Base-by-base conservation (phyloP, 1,284 basidiomycete species). In the Lentinula novae-zelandiae region DNA sequence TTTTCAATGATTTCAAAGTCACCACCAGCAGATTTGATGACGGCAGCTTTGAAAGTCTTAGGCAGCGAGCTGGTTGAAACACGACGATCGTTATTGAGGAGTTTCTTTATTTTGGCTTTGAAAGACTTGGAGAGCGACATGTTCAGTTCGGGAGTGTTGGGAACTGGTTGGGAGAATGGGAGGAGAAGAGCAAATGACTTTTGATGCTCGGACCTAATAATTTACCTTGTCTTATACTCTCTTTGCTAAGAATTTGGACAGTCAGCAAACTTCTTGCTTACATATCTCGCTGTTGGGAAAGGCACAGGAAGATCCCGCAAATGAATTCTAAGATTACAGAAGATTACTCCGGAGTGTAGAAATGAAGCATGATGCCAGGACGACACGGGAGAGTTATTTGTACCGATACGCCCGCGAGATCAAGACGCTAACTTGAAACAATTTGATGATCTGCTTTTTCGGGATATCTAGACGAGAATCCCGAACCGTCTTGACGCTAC, bases 1-100 rank as follows among this genome's bases (percentile, higher is more conserved):
- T 54, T 54, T 44, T 54, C 53, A 39, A 54, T 34, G 22, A 54
- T 44, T 44, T 54, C 53, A 33, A 54, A 54, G 17, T 54, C 31
- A 27, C 53, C 53, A 10, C 53, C 53, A 15, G 53, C 27, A 54
- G 39, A 42, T 13, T 20, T 42, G 39, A 42, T 42, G 22, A 54
- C 53, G 9, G 53, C 53, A 8, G 53, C 53, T 42, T 54, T 54
- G 27, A 42, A 54, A 27, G 53, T 54, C 22, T 54, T 54, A 9
- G 53, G 53, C 3, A 54, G 39, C 17, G 44, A 15, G 1, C 15
- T 46, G 15, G 17, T 8, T 8, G 44, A 46, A 5, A 46, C 17
- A 22, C 44, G 44, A 22, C 44, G 44, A 12, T 46, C 44, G 20
- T 46, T 46, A n/a, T 20, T 46, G 17, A 46, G 44, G 12, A 46